Percentiles rank a stretch among this genome's conserved stretches.
phyloP scores from a whole-genome alignment of 2,329 filamentous ascomycete genomes.

The Dissoconium aciculare region DNA sequence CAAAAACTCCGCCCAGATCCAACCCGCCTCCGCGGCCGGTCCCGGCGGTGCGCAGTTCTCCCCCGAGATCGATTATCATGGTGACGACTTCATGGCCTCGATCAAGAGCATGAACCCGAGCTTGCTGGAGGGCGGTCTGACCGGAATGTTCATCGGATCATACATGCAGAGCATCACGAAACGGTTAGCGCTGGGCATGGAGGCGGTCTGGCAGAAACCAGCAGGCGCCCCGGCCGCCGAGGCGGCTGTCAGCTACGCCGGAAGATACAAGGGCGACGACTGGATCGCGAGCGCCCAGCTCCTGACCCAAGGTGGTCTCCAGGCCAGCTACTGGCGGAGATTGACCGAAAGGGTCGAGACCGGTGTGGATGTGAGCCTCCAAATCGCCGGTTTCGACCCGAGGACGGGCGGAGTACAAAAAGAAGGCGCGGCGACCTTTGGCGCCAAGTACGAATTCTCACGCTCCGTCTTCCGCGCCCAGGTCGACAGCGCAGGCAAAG shows the following conservation, averaged over 20 bases:
- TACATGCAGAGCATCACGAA: slow-evolving; percentile 90
- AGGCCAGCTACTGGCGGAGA: slow-evolving; percentile 84
- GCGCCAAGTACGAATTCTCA: slow-evolving; percentile 96
- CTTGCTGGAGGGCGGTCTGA: slow-evolving; percentile 75
- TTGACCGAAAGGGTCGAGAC: slow-evolving; percentile 92
- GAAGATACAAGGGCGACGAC: slow-evolving; percentile 76
- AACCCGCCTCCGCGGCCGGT: slow-evolving; percentile 39
- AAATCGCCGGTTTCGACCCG: slow-evolving; percentile 51
- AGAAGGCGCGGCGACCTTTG: slow-evolving; percentile 80
- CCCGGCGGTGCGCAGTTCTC: slow-evolving; percentile 74
- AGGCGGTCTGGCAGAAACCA: slow-evolving; percentile 84
- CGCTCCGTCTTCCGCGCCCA: slow-evolving; percentile 92
- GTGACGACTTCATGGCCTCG: slow-evolving; percentile 81
- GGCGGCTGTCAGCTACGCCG: slow-evolving; percentile 76
- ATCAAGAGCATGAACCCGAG: slow-evolving; percentile 96
- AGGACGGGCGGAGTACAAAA: slow-evolving; percentile 48
- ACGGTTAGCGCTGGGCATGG: slow-evolving; percentile 71
- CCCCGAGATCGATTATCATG: slow-evolving; percentile 89
- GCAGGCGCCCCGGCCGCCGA: slow-evolving; percentile 78
- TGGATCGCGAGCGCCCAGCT: slow-evolving; percentile 90
- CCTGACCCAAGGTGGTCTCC: slow-evolving; percentile 73
- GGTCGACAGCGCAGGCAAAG: slow-evolving; percentile 85
- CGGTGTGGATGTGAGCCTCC: slow-evolving; percentile 84
- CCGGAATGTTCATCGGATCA: slow-evolving; percentile 88
- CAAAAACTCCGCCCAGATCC: slow-evolving; percentile 77